Evolutionary conservation across 148 eudicot species (phyloP).

Genomic region (Mesembryanthemum crystallinum): DNA sequence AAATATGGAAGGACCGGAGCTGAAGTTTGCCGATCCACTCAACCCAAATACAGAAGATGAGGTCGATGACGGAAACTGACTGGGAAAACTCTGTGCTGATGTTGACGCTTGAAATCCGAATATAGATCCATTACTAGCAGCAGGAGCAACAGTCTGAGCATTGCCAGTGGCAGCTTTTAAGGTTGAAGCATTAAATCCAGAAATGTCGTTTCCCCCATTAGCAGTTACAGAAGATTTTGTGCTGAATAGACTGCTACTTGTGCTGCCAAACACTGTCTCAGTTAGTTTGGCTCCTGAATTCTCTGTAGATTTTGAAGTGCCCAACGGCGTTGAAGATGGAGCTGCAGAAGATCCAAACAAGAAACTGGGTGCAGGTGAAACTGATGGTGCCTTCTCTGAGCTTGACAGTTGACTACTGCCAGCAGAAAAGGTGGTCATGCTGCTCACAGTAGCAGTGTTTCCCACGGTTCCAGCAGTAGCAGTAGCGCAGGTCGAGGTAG

Average conservation of each 20-base stretch:
- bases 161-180: conserved; percentile 22
- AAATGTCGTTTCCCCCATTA: conserved; percentile 27
- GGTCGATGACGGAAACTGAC: conserved; percentile 16
- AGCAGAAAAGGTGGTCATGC: conserved; percentile 13
- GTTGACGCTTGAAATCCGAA: conserved; percentile 28
- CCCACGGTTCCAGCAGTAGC: conserved; percentile 20
- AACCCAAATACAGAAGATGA: conserved; percentile 26
- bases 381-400: conserved; percentile 27
- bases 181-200: conserved; percentile 37
- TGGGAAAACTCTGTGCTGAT: conserved; percentile 20
- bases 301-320: conserved; percentile 19
- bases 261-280: conserved; percentile 31
- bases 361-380: conserved; percentile 28
- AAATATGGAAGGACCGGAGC: conserved; percentile 28
- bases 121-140: conserved; percentile 25
- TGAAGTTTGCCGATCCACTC: conserved; percentile 27
- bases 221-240: conserved; percentile 26
- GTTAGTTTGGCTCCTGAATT: conserved; percentile 26
- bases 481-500: conserved; percentile 10
- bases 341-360: conserved; percentile 30
- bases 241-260: conserved; percentile 23
- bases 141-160: conserved; percentile 33
- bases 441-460: conserved; percentile 4
- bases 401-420: conserved; percentile 20
- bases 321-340: conserved; percentile 28